Conservation (phyloP, 2,329 filamentous ascomycete species). For the Cytospora piceae region DNA sequence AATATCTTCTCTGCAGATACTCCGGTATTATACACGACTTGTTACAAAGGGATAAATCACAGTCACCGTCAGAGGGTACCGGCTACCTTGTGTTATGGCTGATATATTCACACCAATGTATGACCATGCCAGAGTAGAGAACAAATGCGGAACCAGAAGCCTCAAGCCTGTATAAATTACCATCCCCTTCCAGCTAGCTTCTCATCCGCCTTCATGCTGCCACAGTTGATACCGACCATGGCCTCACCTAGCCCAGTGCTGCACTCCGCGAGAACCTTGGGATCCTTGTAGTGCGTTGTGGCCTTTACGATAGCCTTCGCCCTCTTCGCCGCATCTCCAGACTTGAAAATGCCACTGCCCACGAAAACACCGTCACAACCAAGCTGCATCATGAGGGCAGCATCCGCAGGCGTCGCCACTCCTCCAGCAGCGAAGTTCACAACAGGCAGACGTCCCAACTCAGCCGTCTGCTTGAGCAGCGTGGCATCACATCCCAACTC, state of each 20-base stretch:
- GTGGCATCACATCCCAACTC: slow-evolving; percentile 78
- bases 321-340: slow-evolving; percentile 83
- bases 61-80: neutral
- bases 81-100: neutral
- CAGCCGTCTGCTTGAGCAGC: slow-evolving; percentile 83
- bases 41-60: neutral
- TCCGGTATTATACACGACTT: neutral
- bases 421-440: slow-evolving; percentile 99
- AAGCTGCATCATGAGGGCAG: slow-evolving; percentile 96
- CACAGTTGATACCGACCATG: slow-evolving; percentile 94
- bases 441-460: slow-evolving; percentile 85
- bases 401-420: slow-evolving; percentile 97
- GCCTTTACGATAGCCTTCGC: slow-evolving; percentile 95
- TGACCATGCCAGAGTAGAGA: neutral
- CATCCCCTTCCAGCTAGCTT: slow-evolving; percentile 86
- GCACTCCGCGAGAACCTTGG: slow-evolving; percentile 83
- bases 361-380: slow-evolving; percentile 98
- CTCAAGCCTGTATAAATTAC: slow-evolving; percentile 50
- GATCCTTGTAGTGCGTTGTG: slow-evolving; percentile 85
- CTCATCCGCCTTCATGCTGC: slow-evolving; percentile 74
- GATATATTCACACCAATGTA: neutral
- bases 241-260: slow-evolving; percentile 92
- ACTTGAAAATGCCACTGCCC: slow-evolving; percentile 97
- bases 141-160: neutral
- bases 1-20: neutral